Evolutionary conservation across 2,329 filamentous ascomycete species (phyloP).

Genomic region (Rosellinia necatrix): DNA sequence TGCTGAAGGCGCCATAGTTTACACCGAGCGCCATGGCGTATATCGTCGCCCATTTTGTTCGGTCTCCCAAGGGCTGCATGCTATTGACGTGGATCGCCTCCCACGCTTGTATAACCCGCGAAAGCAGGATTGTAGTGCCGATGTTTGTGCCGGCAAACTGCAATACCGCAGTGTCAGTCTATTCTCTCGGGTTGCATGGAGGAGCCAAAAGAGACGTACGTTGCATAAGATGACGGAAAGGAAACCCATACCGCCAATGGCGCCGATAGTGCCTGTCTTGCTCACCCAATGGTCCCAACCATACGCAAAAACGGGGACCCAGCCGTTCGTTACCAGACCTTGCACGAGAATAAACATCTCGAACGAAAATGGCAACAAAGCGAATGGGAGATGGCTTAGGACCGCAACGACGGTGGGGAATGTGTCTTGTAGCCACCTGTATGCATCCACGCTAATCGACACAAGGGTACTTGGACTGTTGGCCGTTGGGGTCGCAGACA

Average conservation of each 20-base stretch:
- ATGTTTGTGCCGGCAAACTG: constrained; percentile 80
- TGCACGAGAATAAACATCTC: constrained; percentile 78
- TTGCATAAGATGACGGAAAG: constrained; percentile 73
- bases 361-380: constrained; percentile 72
- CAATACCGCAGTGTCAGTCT: neutral
- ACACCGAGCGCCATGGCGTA: constrained; percentile 77
- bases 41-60: constrained; percentile 74
- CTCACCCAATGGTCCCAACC: constrained; percentile 76
- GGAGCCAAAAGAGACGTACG: constrained; percentile 53
- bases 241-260: constrained; percentile 74
- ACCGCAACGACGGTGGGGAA: constrained; percentile 73
- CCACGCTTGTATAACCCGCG: constrained; percentile 72
- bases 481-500: neutral
- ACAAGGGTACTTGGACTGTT: constrained; percentile 51
- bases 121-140: constrained; percentile 74
- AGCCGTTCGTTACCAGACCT: constrained; percentile 72
- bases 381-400: constrained; percentile 66
- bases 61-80: constrained; percentile 58
- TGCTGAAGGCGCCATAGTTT: constrained; percentile 76
- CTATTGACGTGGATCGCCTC: constrained; percentile 58
- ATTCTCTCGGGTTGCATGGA: neutral
- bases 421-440: constrained; percentile 68
- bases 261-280: constrained; percentile 70
- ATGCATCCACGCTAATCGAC: constrained; percentile 51
- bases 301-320: constrained; percentile 73